Evolutionary conservation across 129 eudicot genomes (phyloP).

Genomic region (Oenanthe sinensis): DNA sequence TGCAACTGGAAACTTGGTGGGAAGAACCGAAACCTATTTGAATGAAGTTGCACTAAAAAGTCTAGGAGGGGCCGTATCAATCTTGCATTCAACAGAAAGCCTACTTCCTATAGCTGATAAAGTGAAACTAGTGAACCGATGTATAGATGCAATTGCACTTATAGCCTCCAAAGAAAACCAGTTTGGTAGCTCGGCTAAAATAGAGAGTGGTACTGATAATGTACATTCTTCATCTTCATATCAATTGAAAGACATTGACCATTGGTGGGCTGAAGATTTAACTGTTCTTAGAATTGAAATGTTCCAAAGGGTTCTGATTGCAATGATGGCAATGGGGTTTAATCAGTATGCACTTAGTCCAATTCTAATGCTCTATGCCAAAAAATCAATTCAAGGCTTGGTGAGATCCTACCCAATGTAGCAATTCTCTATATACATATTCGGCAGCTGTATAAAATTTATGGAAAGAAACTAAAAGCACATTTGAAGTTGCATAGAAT

Average conservation of each 20-base stretch:
- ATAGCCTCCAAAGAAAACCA: conserved; percentile 63
- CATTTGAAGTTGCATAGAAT: not conserved
- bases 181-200: conserved; percentile 23
- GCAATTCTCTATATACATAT: not conserved
- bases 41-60: conserved; percentile 69
- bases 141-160: conserved; percentile 71
- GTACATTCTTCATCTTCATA: conserved; percentile 28
- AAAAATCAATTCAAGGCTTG: conserved; percentile 86
- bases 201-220: conserved; percentile 27
- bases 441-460: not conserved
- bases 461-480: not conserved
- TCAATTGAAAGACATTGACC: conserved; percentile 43
- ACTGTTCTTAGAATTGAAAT: conserved; percentile 60
- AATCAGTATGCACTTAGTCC: conserved; percentile 88
- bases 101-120: conserved; percentile 64
- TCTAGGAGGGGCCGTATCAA: conserved; percentile 48
- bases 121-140: conserved; percentile 60
- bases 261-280: conserved; percentile 99
- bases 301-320: conserved; percentile 83
- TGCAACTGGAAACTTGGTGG: conserved; percentile 61
- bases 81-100: conserved; percentile 51
- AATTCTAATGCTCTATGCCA: conserved; percentile 82
- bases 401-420: conserved; percentile 46
- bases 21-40: conserved; percentile 63
- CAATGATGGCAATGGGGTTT: conserved; percentile 83